Evolutionary conservation across 805 yeast genomes (phyloP).

Genomic region (Candida schatavii): DNA sequence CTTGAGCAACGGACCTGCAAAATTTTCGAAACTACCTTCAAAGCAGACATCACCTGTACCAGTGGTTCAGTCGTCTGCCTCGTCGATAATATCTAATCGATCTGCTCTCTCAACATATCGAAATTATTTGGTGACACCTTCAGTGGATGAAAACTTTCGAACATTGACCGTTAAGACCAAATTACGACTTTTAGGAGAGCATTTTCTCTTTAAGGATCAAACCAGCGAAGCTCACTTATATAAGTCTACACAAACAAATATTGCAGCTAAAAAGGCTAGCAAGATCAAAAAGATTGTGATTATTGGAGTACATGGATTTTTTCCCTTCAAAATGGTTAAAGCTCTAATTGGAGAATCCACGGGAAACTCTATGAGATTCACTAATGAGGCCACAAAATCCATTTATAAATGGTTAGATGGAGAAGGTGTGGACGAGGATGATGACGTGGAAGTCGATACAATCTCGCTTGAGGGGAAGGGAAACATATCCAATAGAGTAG

Average conservation of each 20-base stretch:
- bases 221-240: conserved; percentile 28
- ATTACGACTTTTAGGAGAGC: conserved; percentile 21
- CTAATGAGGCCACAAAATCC: conserved; percentile 27
- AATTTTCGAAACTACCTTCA: not conserved
- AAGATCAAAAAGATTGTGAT: conserved; percentile 24
- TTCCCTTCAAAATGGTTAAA: conserved; percentile 38
- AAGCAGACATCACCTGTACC: not conserved
- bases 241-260: conserved; percentile 8
- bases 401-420: conserved; percentile 25
- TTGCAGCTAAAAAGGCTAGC: conserved; percentile 10
- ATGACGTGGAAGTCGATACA: conserved; percentile 25
- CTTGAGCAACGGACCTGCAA: not conserved
- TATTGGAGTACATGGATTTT: conserved; percentile 37
- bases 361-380: conserved; percentile 30
- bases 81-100: conserved; percentile 1
- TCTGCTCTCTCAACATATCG: conserved; percentile 1
- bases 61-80: not conserved
- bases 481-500: conserved; percentile 26
- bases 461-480: conserved; percentile 44
- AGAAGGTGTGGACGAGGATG: conserved; percentile 9
- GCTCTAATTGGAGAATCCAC: conserved; percentile 35
- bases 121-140: conserved; percentile 15
- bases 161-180: conserved; percentile 21
- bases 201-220: conserved; percentile 18
- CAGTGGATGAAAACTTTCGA: conserved; percentile 22